Base-by-base conservation (phyloP, 805 yeast species). In the Priceomyces carsonii region DNA sequence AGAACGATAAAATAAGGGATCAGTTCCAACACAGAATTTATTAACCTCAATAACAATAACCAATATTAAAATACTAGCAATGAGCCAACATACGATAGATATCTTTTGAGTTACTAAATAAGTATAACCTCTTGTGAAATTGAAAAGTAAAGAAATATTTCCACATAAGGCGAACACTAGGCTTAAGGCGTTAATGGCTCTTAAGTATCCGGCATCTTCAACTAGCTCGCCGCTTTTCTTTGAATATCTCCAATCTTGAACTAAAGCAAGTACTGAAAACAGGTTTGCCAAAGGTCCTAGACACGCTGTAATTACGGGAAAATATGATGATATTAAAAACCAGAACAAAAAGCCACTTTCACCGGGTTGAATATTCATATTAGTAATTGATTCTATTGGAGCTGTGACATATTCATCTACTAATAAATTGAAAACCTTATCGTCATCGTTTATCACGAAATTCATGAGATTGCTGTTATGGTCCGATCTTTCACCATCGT, bases 201-300 rank as follows among this genome's bases (percentile, higher is more conserved):
- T 59, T 4, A 82, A 65, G 55, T 73, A 68, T 0, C 46, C 29
- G 32, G 75, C 80, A 36, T 59, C 66, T 2, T 41, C 29, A 1
- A 63, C 48, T 6, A 45, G 43, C 0, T 40, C 26, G 0, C 61
- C 58, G 0, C 55, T 44, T 3, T 43, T 44, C 3, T 44, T 51
- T 16, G 57, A 53, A 4, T 51, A 29, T 33, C 82, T 56, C 96
- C 96, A 87, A 31, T 72, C 68, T 38, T 83, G 81, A 0, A 80
- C 78, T 10, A 85, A 68, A 5, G 90, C 86, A 1, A 84, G 79
- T 4, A 85, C 66, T 0, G 91, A 82, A 26, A 80, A 71, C 70
- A 85, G 73, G 47, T 85, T 85, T 5, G 91, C 80, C 18, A 87
- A 48, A 0, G 95, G 95, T 0, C 93, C 95, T 23, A 81, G 49